Conservation (phyloP, 768 basidiomycete species). For the Mycena vulgaris region DNA sequence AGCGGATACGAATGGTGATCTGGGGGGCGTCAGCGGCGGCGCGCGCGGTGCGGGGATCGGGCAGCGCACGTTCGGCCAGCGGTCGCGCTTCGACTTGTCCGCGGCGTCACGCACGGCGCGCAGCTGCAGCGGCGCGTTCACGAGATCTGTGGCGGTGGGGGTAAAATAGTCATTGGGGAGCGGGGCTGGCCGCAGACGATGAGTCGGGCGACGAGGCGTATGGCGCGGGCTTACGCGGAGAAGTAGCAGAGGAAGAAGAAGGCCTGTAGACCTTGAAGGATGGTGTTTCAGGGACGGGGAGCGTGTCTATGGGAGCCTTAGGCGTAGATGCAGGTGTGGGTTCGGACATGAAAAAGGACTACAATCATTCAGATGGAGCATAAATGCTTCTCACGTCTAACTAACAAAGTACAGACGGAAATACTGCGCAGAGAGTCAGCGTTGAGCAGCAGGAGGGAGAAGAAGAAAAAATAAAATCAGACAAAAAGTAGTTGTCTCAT, state of each 20-base stretch:
- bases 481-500: slow-evolving; percentile 77
- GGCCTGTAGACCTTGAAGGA: slow-evolving; percentile 68
- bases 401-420: slow-evolving; percentile 41
- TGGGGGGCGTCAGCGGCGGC: slow-evolving; percentile 46
- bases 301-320: slow-evolving; percentile 28
- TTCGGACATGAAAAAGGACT: slow-evolving; percentile 33
- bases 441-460: background rate
- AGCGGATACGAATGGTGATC: slow-evolving; percentile 88
- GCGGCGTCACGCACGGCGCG: slow-evolving; percentile 75
- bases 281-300: slow-evolving; percentile 24
- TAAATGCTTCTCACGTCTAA: slow-evolving; percentile 45
- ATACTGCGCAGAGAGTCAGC: slow-evolving; percentile 41
- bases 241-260: slow-evolving; percentile 41
- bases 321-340: slow-evolving; percentile 21
- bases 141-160: slow-evolving; percentile 79
- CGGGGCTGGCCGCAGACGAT: slow-evolving; percentile 51
- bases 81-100: slow-evolving; percentile 70
- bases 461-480: slow-evolving; percentile 58
- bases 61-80: slow-evolving; percentile 79
- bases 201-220: slow-evolving; percentile 5
- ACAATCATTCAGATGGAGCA: slow-evolving; percentile 33
- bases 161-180: slow-evolving; percentile 84
- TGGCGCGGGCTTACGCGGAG: slow-evolving; percentile 52
- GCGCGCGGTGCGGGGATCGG: background rate
- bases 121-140: slow-evolving; percentile 80